Base-by-base conservation (phyloP, 208 protist species). In the Trypanosoma cruzi region DNA sequence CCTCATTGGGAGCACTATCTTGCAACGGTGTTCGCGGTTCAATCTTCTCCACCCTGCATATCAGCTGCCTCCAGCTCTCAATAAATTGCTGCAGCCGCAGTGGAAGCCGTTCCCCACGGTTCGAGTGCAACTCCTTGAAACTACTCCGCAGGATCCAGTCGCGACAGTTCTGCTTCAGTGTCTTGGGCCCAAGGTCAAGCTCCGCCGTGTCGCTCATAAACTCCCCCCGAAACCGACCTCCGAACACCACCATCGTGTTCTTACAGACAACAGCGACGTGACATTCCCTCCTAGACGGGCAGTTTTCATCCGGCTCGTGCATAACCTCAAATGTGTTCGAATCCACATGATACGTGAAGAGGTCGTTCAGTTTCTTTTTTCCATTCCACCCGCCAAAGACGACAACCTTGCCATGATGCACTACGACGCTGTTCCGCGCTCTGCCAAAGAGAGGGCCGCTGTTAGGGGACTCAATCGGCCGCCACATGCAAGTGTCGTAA, bases 321-420 rank as follows among this genome's bases (percentile, higher is more conserved):
- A 80, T 60, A 37, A 77, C 58, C 60, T 91, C 84, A 54, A 90
- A 79, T 3, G 73, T 89, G 63, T 90, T 87, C 22, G 86, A 75
- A 57, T 96, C 91, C 44, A 94, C 78, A 64, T 89, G 86, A 73
- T 94, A 96, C 7, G 85, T 67, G 58, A 92, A 90, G 36, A 96
- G 75, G 65, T 96, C 91, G 65, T 93, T 94, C 31, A 96, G 75
- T 64, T 96, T 96, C 61, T 91, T 91, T 62, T 85, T 88, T 10
- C 91, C 91, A 61, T 92, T 93, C 89, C 91, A 96, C 32, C 91
- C 91, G 20, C 86, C 91, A 70, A 96, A 96, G 31, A 94, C 82
- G 59, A 94, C 77, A 66, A 94, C 84, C 57, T 73, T 81, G 60
- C 88, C 91, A 73, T 88, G 67, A 78, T 96, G 91, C 73, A 89